Base-by-base conservation (phyloP, 176 grass and related monocot species). In the Musa beccarii region DNA sequence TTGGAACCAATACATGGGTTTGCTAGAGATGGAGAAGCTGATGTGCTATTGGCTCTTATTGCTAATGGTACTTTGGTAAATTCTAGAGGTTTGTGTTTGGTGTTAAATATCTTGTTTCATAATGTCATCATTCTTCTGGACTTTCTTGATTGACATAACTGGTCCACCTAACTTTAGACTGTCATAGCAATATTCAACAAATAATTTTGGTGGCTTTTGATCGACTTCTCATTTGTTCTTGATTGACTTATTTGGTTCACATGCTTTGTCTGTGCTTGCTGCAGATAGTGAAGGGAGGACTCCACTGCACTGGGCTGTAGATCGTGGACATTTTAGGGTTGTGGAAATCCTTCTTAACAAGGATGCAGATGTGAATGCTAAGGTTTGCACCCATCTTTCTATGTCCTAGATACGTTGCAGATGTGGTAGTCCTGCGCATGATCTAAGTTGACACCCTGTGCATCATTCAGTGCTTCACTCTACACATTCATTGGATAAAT, bases 211-310 rank as follows among this genome's bases (percentile, higher is more conserved):
- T 34, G 29, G 29, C 4, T 43, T 43, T 6, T 43, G 4, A 43
- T 43, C 34, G 4, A 43, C 4, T 43, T 43, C 34, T 43, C 34
- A 6, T 3, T 43, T 0, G 34, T 43, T 43, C 3, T 43, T 43
- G 34, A 6, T 43, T 43, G 34, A 43, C 34, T 43, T 43, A 43
- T 43, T 43, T 43, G 34, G 34, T 74, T 67, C 53, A 19, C 83
- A 53, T 83, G 21, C 0, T 63, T 81, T 83, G 9, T 8, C 53
- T 88, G 55, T 68, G 53, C 21, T 80, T 57, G 25, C 85, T 87
- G 80, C 81, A 99, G 95, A 99, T 77, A 89, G 84, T 87, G 95
- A 99, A 85, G 95, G 91, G n/a, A 87, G 95, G 66, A 91, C 88
- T 79, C 88, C 95, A 12, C 83, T 99, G 76, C 90, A 94, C 68